These are phyloP conservation scores for Chlorella sp. DNA, from an alignment of 139 green algal species.

Conservation along the genomic window DNA sequence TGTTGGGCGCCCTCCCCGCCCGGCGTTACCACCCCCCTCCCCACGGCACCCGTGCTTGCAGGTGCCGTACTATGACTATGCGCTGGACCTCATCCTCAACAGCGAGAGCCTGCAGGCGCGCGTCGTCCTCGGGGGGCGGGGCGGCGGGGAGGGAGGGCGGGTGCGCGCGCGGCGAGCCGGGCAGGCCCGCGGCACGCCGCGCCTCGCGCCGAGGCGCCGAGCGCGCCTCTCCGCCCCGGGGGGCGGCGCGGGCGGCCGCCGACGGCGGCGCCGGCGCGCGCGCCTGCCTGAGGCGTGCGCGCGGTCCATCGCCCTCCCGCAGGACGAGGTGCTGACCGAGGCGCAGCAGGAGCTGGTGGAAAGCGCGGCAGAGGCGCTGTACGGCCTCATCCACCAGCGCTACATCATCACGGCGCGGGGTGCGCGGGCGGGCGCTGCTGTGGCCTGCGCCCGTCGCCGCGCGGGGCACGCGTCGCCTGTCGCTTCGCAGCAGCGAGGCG, in stretches of 20 bases:
- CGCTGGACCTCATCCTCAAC: slow-evolving; percentile 96
- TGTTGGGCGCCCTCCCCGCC: background rate
- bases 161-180: too few relatives aligned
- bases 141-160: too few relatives aligned
- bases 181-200: too few relatives aligned
- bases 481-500: too few relatives aligned
- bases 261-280: too few relatives aligned
- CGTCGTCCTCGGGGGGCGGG: background rate
- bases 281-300: too few relatives aligned
- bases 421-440: slow-evolving; percentile 47
- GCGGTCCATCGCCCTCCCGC: too few relatives aligned
- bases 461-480: too few relatives aligned
- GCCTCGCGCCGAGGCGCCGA: too few relatives aligned
- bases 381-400: slow-evolving; percentile 96
- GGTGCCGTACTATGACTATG: slow-evolving; percentile 99
- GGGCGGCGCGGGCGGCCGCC: too few relatives aligned
- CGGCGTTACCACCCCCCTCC: background rate
- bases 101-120: slow-evolving; percentile 74
- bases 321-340: slow-evolving; percentile 77
- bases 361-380: slow-evolving; percentile 93
- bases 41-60: slow-evolving; percentile 5
- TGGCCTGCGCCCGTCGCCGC: too few relatives aligned
- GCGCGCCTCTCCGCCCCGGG: too few relatives aligned
- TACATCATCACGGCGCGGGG: slow-evolving; percentile 91
- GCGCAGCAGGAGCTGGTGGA: slow-evolving; percentile 93